Conservation (phyloP, 305 asterid species). For the Solanum hybrid region DNA sequence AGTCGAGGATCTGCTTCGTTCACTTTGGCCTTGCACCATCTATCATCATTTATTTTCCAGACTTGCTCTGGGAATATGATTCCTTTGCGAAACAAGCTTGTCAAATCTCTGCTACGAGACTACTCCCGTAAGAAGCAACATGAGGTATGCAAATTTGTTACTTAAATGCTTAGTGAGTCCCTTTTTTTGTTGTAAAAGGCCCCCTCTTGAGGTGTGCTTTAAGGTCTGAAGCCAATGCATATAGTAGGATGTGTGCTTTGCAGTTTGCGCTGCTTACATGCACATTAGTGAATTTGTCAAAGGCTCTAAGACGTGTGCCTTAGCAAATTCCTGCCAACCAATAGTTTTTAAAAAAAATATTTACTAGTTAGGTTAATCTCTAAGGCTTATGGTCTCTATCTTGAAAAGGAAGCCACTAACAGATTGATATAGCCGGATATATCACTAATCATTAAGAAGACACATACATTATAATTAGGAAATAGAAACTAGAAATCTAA, state of each 20-base stretch:
- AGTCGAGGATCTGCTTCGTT: conserved; percentile 48
- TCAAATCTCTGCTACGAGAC: conserved; percentile 64
- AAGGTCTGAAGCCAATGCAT: not conserved
- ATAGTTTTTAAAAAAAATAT: not conserved
- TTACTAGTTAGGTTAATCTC: not conserved
- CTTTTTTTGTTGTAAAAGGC: not conserved
- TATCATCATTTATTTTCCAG: conserved; percentile 59
- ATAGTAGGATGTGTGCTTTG: not conserved
- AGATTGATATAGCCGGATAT: not conserved
- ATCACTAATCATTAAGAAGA: not conserved
- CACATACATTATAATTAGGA: not conserved
- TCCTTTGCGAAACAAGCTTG: conserved; percentile 54
- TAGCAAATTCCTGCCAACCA: not conserved
- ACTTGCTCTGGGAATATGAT: conserved; percentile 20
- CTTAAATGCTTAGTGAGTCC: not conserved
- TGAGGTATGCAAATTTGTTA: conserved; percentile 40
- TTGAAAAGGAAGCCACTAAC: not conserved
- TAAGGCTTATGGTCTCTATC: not conserved
- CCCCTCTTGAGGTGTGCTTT: not conserved
- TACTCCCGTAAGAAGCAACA: conserved; percentile 58
- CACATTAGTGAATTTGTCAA: not conserved
- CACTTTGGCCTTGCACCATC: conserved; percentile 66
- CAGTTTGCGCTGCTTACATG: not conserved
- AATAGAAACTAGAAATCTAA: not conserved
- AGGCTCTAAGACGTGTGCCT: not conserved